Evolutionary conservation across 1,284 basidiomycete species (phyloP), one percentile per base, ranked within the genome.

Genomic region (Tylopilus sp.): DNA sequence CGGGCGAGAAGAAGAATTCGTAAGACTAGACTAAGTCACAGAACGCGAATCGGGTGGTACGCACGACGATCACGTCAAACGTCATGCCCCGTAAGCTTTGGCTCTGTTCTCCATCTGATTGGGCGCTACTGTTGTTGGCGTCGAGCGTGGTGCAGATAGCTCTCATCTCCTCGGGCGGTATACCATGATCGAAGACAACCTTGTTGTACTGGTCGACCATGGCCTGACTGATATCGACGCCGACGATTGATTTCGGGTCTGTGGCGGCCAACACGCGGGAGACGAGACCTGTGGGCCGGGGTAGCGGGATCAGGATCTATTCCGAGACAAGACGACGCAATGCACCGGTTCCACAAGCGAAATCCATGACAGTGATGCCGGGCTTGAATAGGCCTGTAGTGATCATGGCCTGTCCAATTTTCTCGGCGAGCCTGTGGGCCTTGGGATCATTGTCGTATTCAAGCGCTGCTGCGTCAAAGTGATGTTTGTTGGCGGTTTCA

Each of bases 281-380:
- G 29, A 92, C 72, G 26, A 88, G 72, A 9, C 91, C 90, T 92
- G 60, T 4, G 19, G n/a, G 6, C 15, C 38, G 24, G 53, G 47
- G 38, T 39, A 24, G n/a, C 32, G 8, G 29, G 44, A 57, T 47
- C 22, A 52, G 15, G 24, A 16, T n/a, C 22, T 24, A 12, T 38
- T 53, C 16, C 36, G 36, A 36, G 36, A 57, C 24, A 39, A 24
- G 44, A 59, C 51, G 57, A 26, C 6, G 44, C n/a, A 19, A 67
- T 83, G 54, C 63, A 88, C 91, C 91, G 57, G 85, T 84, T 18
- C 91, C 90, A 72, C 91, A 93, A 3, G 91, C 92, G 71, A 86
- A 93, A 71, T 93, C 92, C 79, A 94, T 80, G 9, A 91, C 81
- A 0, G 76, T 92, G 18, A 72, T 70, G 7, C 88, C 84, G 60